A percentile compares a stretch with the other conserved stretches of the same genome.
Conservation (phyloP, 1,284 basidiomycete genomes). For the Violaceomyces palustris region DNA sequence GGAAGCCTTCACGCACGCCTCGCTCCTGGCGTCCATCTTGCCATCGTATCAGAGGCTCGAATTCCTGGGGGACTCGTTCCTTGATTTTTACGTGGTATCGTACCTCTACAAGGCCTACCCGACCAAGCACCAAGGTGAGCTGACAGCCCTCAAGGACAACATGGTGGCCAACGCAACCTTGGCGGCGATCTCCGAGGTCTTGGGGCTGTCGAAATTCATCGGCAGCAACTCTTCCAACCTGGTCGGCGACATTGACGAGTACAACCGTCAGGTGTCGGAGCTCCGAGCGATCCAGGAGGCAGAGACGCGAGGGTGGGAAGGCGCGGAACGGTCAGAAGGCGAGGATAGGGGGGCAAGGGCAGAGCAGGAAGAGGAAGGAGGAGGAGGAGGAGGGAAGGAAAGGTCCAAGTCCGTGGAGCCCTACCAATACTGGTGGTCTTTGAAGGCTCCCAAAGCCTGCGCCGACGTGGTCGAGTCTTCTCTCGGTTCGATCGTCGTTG, state of each 20-base stretch:
- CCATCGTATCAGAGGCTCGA: conserved; percentile 39
- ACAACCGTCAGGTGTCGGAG: not conserved
- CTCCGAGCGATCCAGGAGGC: no score
- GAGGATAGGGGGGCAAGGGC: no score
- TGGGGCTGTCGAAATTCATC: conserved; percentile 11
- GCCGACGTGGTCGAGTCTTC: conserved; percentile 33
- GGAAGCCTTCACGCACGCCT: conserved; percentile 35
- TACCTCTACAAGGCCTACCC: conserved; percentile 4
- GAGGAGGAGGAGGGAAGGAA: no score
- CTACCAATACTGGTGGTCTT: conserved; percentile 15
- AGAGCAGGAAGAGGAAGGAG: no score
- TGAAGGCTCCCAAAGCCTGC: conserved; percentile 14
- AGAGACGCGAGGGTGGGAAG: no score
- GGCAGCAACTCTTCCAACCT: conserved; percentile 6
- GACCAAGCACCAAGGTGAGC: conserved; percentile 15
- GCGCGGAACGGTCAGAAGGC: no score
- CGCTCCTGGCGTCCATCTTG: conserved; percentile 12
- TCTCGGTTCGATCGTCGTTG: conserved; percentile 31
- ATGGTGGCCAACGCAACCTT: conserved; percentile 18
- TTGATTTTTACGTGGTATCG: conserved; percentile 25
- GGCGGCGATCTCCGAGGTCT: conserved; percentile 6
- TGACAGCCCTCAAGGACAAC: conserved; percentile 18
- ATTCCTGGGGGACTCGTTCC: conserved; percentile 38
- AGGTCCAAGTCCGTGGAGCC: no score
- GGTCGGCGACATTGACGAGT: not conserved